phyloP scores from a whole-genome alignment of 2,329 filamentous ascomycete species.

The Alternaria gansuensis region DNA sequence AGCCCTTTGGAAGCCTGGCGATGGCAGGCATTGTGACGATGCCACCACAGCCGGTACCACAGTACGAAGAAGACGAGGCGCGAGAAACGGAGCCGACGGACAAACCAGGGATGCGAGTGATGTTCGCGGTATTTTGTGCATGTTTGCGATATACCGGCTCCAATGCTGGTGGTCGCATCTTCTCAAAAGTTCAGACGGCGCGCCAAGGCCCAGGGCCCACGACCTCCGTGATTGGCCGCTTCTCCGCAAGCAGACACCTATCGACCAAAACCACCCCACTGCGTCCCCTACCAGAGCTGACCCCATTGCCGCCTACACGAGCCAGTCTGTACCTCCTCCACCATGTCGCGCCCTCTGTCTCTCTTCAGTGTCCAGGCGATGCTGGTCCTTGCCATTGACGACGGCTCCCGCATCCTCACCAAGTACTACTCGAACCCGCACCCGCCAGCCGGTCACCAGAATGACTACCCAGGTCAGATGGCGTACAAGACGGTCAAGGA shows the following conservation, averaged over 20 bases:
- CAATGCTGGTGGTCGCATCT: conserved; percentile 4
- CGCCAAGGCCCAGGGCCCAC: conserved; percentile 21
- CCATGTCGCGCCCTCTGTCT: conserved; percentile 63
- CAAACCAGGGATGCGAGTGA: conserved; percentile 46
- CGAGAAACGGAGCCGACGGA: conserved; percentile 50
- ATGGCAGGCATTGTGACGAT: conserved; percentile 16
- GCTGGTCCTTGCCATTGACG: conserved; percentile 72
- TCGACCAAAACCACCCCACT: conserved; percentile 37
- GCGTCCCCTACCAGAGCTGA: conserved; percentile 17
- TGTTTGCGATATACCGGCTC: conserved; percentile 11
- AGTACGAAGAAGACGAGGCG: conserved; percentile 42
- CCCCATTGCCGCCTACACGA: conserved; percentile 16
- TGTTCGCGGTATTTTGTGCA: conserved; percentile 36
- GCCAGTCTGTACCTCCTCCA: conserved; percentile 10
- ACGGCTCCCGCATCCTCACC: conserved; percentile 88
- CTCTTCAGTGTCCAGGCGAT: conserved; percentile 65
- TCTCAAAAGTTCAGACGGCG: conserved; percentile 23
- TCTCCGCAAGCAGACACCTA: conserved; percentile 47
- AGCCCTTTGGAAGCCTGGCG: conserved; percentile 14
- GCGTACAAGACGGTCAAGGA: conserved; percentile 90
- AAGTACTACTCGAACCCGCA: conserved; percentile 88
- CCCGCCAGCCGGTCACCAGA: conserved; percentile 67
- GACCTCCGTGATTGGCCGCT: conserved; percentile 40
- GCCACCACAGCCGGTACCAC: conserved; percentile 20
- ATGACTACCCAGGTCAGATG: conserved; percentile 70